Evolutionary conservation across 2,329 filamentous ascomycete genomes (phyloP).

Genomic region (Colletotrichum sidae): DNA sequence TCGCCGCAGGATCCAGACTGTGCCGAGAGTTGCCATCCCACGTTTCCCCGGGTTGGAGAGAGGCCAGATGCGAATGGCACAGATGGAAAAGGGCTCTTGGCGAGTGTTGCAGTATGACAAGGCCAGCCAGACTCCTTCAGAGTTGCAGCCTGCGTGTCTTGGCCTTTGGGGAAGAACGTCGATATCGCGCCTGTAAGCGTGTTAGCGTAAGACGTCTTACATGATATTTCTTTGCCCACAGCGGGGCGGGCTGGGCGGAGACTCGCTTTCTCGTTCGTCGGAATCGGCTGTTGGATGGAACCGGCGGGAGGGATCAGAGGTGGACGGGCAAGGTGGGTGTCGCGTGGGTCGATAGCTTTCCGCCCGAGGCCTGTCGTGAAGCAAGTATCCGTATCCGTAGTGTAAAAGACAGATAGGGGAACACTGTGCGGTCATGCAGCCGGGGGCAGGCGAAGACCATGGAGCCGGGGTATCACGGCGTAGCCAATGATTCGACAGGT

Average conservation of each 20-base stretch:
- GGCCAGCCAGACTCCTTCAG: conserved; percentile 1
- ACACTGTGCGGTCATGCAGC: conserved; percentile 31
- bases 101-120: conserved; percentile 7
- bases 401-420: background rate
- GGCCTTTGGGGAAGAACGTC: conserved; percentile 22
- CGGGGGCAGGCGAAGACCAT: conserved; percentile 10
- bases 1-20: conserved; percentile 7
- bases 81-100: background rate
- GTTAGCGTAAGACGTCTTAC: background rate
- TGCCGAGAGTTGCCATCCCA: conserved; percentile 17
- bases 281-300: conserved; percentile 5
- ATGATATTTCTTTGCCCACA: conserved; percentile 6
- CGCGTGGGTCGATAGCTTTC: conserved; percentile 12
- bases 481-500: conserved; percentile 3
- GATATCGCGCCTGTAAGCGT: conserved; percentile 8
- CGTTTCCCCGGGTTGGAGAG: conserved; percentile 19
- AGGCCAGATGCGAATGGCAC: background rate
- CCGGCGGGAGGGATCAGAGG: conserved; percentile 21
- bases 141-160: conserved; percentile 21
- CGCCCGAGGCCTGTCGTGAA: conserved; percentile 8
- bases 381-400: no score
- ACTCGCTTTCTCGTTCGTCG: conserved; percentile 24
- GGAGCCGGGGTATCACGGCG: background rate
- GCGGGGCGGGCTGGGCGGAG: conserved; percentile 19
- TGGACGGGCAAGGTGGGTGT: conserved; percentile 17